phyloP scores from a whole-genome alignment of 23 red algal genomes.

The Gracilaria domingensis region DNA sequence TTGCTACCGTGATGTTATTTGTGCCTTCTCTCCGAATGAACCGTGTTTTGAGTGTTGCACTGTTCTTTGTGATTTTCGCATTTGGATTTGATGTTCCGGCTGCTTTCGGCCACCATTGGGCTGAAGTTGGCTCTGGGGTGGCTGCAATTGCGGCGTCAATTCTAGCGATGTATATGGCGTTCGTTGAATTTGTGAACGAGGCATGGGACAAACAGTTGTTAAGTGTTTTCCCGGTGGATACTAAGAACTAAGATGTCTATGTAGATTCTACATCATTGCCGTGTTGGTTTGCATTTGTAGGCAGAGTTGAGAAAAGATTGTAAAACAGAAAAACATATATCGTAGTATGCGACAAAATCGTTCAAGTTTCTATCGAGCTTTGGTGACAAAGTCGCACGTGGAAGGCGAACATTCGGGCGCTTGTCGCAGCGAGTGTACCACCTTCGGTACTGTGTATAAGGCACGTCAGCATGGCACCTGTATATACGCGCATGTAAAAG shows the following conservation, averaged over 20 bases:
- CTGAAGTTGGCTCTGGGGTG: slow-evolving; percentile 8
- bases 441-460: no score
- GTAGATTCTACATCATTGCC: no score
- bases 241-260: background rate
- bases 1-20: slow-evolving; percentile 14
- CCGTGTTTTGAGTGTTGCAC: background rate
- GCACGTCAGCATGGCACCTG: background rate
- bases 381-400: background rate
- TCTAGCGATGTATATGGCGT: slow-evolving; percentile 41
- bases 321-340: background rate
- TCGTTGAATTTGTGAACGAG: slow-evolving; percentile 47
- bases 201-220: slow-evolving; percentile 27
- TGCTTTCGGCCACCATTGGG: slow-evolving; percentile 14
- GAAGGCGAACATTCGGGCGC: background rate
- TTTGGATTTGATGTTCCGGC: slow-evolving; percentile 44
- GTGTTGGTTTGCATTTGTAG: background rate
- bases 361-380: no score
- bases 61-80: slow-evolving; percentile 40
- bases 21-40: slow-evolving; percentile 34
- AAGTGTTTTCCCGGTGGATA: slow-evolving; percentile 19
- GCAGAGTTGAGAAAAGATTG: background rate
- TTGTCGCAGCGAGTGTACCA: background rate
- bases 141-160: slow-evolving; percentile 30
- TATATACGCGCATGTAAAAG: background rate
- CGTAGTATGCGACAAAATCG: background rate